These are phyloP conservation scores for Coriolopsis trogii DNA, from an alignment of 1,284 basidiomycete species.

Conservation along the genomic window DNA sequence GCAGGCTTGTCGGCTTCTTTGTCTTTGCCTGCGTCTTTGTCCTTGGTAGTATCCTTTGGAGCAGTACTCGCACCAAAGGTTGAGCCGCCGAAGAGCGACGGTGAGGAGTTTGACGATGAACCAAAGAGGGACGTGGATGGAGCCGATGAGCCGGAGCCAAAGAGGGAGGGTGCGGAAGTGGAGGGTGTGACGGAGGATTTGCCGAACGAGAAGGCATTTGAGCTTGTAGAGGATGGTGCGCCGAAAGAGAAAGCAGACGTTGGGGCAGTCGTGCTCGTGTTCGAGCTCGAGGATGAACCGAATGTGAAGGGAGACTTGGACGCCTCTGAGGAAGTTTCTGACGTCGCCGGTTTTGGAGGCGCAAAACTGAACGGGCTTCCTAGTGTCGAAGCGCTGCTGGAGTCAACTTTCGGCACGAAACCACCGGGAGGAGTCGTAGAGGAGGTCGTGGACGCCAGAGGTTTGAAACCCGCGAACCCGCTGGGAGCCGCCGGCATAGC, in stretches of 20 bases:
- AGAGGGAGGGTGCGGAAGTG: constrained; percentile 8
- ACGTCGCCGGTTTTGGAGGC: constrained; percentile 9
- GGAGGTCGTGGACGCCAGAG: constrained; percentile 1
- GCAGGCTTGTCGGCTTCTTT: constrained; percentile 7
- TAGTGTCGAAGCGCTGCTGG: constrained; percentile 2
- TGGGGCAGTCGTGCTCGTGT: constrained; percentile 1
- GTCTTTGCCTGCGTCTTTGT: constrained; percentile 16
- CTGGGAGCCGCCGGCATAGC: constrained; percentile 47
- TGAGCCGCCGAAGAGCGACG: constrained; percentile 14
- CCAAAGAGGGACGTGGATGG: constrained; percentile 13
- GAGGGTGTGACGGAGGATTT: neutral
- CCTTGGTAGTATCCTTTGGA: constrained; percentile 21
- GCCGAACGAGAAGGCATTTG: constrained; percentile 2
- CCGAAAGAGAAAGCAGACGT: constrained; percentile 15
- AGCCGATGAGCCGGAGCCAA: constrained; percentile 10
- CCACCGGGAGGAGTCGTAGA: constrained; percentile 8
- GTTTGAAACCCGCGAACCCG: constrained; percentile 34
- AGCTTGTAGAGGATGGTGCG: constrained; percentile 1
- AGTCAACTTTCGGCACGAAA: constrained; percentile 17
- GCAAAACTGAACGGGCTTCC: constrained; percentile 22
- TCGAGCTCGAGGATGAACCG: constrained; percentile 11
- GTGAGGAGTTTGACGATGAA: constrained; percentile 14
- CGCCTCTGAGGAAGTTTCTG: constrained; percentile 8
- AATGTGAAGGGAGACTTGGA: constrained; percentile 26
- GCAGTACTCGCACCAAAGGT: constrained; percentile 10